A percentile compares a stretch with the other conserved stretches of the same genome.
phyloP scores from a whole-genome alignment of 495 filamentous ascomycete species.

The Penicillium simplicissimum region DNA sequence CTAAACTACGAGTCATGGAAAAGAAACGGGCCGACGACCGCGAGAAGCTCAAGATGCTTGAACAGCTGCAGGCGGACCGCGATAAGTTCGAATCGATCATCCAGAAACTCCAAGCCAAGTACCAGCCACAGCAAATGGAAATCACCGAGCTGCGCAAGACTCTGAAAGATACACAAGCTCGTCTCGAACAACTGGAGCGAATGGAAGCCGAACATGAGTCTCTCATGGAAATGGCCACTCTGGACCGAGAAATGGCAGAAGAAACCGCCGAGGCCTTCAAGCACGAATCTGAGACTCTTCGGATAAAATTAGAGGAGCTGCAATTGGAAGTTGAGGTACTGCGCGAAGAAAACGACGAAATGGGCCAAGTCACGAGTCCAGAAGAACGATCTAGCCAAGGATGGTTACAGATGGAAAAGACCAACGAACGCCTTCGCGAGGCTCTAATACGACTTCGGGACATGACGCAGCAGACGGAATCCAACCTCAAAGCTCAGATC shows the following conservation, averaged over 20 bases:
- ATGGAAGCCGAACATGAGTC: slow-evolving; percentile 81
- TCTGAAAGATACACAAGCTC: slow-evolving; percentile 71
- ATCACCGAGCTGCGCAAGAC: slow-evolving; percentile 71
- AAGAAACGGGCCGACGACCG: slow-evolving; percentile 81
- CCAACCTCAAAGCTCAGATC: slow-evolving; percentile 75
- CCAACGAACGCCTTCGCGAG: slow-evolving; percentile 84
- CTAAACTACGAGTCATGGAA: slow-evolving; percentile 75
- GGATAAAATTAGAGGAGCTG: slow-evolving; percentile 75
- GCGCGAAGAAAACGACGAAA: slow-evolving; percentile 81
- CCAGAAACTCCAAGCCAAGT: slow-evolving; percentile 87
- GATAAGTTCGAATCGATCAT: slow-evolving; percentile 89
- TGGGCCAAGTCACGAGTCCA: slow-evolving; percentile 78
- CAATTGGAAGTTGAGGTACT: slow-evolving; percentile 86
- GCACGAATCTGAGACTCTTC: slow-evolving; percentile 76
- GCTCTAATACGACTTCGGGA: slow-evolving; percentile 83
- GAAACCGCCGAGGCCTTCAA: slow-evolving; percentile 81
- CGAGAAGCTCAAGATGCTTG: slow-evolving; percentile 80
- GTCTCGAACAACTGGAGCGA: slow-evolving; percentile 66
- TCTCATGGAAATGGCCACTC: slow-evolving; percentile 78
- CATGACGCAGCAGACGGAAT: slow-evolving; percentile 80
- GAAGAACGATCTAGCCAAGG: slow-evolving; percentile 85
- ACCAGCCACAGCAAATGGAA: slow-evolving; percentile 83
- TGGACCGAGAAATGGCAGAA: slow-evolving; percentile 96
- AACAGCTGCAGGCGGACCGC: slow-evolving; percentile 73
- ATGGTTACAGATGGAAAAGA: slow-evolving; percentile 87